A percentile compares a stretch with the other conserved stretches of the same genome.
Conservation (phyloP, 2,329 filamentous ascomycete genomes). For the Chrysoporthe puriensis region DNA sequence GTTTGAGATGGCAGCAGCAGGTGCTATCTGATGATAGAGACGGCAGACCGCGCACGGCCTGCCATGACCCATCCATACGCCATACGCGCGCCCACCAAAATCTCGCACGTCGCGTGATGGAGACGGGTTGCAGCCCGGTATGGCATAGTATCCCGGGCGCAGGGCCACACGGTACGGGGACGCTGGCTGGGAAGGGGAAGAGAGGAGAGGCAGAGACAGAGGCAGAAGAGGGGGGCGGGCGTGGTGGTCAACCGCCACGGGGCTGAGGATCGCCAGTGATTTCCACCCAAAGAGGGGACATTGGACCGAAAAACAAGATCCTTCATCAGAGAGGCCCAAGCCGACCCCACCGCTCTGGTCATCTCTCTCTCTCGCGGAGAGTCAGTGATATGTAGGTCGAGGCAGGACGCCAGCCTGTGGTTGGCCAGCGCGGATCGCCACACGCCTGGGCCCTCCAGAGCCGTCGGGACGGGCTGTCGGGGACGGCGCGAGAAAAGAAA, state of each 20-base stretch:
- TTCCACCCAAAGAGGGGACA: constrained; percentile 22
- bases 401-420: too few relatives aligned
- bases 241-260: background rate
- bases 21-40: background rate
- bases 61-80: background rate
- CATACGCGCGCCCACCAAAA: background rate
- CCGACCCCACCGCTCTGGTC: background rate
- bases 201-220: background rate
- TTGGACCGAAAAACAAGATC: constrained; percentile 16
- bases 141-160: background rate
- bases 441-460: background rate
- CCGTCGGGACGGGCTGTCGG: too few relatives aligned
- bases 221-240: background rate
- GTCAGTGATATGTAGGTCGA: background rate
- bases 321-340: background rate
- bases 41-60: background rate
- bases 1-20: background rate
- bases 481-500: too few relatives aligned
- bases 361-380: background rate
- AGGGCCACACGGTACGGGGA: background rate
- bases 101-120: background rate
- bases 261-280: constrained; percentile 24
- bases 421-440: too few relatives aligned
- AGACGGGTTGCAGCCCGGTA: background rate
- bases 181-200: too few relatives aligned